Conservation (phyloP, 192 early-diverging fungal species). For the Oehlia diaphana region DNA sequence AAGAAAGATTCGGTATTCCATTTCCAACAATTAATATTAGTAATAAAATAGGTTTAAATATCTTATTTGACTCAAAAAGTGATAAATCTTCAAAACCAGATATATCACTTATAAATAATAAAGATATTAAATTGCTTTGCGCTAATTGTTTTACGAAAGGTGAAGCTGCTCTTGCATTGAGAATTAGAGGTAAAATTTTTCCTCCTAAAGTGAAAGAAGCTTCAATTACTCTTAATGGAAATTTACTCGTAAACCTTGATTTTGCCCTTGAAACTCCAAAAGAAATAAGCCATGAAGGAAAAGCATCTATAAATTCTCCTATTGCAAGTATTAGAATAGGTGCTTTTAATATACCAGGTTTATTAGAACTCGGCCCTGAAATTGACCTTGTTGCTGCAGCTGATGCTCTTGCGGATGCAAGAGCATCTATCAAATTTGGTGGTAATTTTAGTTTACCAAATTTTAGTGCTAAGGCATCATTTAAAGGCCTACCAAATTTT, state of each 20-base stretch:
- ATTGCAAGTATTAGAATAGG: too few relatives aligned
- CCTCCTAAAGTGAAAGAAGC: background rate
- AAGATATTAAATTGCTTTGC: background rate
- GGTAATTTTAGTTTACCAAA: background rate
- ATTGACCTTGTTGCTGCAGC: background rate
- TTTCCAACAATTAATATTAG: too few relatives aligned
- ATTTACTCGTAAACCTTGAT: conserved; percentile 8
- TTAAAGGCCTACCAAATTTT: too few relatives aligned
- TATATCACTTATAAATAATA: background rate
- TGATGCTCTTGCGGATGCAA: background rate
- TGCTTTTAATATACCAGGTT: background rate
- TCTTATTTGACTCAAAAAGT: background rate
- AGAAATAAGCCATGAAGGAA: too few relatives aligned
- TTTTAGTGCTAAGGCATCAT: background rate
- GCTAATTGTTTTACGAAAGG: conserved; percentile 10
- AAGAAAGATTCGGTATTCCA: too few relatives aligned
- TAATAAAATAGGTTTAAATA: background rate
- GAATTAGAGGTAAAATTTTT: background rate
- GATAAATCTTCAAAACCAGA: conserved; percentile 5
- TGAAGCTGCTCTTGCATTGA: background rate
- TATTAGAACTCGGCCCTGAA: conserved; percentile 7
- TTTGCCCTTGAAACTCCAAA: background rate
- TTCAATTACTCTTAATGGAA: conserved; percentile 3
- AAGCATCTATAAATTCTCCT: too few relatives aligned
- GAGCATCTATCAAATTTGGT: background rate